Evolutionary conservation across 129 eudicot species (phyloP).

Genomic region (Apium graveolens): DNA sequence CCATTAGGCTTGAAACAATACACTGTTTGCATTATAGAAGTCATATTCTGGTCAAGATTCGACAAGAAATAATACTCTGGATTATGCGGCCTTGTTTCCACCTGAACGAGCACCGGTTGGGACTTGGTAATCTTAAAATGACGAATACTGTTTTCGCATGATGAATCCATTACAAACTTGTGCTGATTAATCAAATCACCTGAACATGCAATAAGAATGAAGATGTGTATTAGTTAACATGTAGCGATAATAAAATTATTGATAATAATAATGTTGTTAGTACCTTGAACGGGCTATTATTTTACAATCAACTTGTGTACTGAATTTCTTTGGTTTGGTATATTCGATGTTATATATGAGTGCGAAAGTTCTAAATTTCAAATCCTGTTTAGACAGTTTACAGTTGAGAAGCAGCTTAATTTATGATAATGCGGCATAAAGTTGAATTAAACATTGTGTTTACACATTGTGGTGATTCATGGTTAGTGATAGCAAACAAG

Average conservation of each 20-base stretch:
- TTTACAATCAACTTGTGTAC: background rate
- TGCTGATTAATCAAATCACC: background rate
- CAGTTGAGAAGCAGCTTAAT: background rate
- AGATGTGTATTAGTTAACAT: background rate
- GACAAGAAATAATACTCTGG: conserved; percentile 20
- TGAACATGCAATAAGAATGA: background rate
- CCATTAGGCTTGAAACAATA: conserved; percentile 18
- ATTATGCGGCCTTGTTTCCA: conserved; percentile 14
- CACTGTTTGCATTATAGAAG: conserved; percentile 19
- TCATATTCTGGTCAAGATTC: conserved; percentile 30
- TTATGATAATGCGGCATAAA: background rate
- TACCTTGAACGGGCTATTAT: background rate
- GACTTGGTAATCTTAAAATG: background rate
- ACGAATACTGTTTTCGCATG: background rate
- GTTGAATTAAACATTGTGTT: background rate
- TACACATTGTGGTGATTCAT: no score
- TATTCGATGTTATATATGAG: background rate
- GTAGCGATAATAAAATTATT: no score
- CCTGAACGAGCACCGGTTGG: background rate
- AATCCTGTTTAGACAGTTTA: background rate
- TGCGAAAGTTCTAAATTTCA: background rate
- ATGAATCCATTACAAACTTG: background rate
- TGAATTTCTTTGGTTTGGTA: background rate
- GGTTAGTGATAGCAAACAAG: no score
- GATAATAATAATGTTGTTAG: no score